Conservation (phyloP, 495 filamentous ascomycete species). For the Penicillium paradoxum region DNA sequence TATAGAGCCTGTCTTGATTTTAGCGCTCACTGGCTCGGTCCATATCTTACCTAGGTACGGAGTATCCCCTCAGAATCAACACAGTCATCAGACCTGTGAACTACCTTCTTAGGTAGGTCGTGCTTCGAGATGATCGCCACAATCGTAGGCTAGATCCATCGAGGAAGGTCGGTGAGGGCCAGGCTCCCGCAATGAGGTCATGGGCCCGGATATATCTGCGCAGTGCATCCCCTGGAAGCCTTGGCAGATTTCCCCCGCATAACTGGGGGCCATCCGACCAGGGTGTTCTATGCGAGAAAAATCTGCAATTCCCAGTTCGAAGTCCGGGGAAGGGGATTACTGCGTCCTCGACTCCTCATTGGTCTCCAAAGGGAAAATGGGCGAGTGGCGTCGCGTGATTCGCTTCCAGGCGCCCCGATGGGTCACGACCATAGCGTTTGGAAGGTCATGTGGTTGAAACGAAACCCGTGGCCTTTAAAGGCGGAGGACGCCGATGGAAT, state of each 20-base stretch:
- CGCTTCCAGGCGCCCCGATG: background rate
- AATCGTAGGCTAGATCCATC: too few relatives aligned
- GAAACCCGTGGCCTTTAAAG: too few relatives aligned
- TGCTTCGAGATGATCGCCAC: too few relatives aligned
- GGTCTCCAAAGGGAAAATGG: background rate
- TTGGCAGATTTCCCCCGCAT: slow-evolving; percentile 1
- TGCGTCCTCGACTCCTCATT: background rate
- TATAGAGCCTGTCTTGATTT: too few relatives aligned
- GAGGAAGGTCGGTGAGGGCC: too few relatives aligned
- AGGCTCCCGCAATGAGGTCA: slow-evolving; percentile 4
- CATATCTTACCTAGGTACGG: too few relatives aligned
- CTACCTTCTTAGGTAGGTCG: too few relatives aligned
- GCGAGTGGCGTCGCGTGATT: background rate
- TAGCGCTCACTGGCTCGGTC: too few relatives aligned
- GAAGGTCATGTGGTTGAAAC: slow-evolving; percentile 4
- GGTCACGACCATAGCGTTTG: too few relatives aligned
- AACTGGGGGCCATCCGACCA: background rate
- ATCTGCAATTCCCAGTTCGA: background rate
- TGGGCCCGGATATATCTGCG: background rate
- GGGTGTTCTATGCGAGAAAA: background rate
- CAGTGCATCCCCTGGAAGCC: background rate
- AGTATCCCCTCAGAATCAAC: too few relatives aligned
- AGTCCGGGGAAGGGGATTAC: slow-evolving; percentile 10
- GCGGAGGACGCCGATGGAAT: background rate
- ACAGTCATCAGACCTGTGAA: too few relatives aligned